Percentiles rank a stretch among this genome's conserved stretches.
These are phyloP conservation scores for Taphrina wiesneri DNA, from an alignment of 1,139 yeast species.

Conservation along the genomic window DNA sequence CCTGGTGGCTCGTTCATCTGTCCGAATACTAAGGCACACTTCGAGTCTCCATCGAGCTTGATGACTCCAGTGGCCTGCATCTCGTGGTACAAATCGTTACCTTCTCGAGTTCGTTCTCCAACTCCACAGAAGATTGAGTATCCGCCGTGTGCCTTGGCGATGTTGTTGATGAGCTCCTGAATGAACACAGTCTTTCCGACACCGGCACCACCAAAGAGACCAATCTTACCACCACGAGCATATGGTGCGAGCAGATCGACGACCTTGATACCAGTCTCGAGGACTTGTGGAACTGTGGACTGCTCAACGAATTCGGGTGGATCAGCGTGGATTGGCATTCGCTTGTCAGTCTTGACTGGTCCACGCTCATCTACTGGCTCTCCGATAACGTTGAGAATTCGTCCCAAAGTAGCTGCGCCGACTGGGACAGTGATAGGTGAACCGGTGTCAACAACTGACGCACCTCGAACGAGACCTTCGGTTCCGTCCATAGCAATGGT, in stretches of 20 bases:
- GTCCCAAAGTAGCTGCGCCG: conserved; percentile 98
- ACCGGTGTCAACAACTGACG: conserved; percentile 88
- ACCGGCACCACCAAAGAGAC: conserved; percentile 99
- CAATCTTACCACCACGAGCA: conserved; percentile 99
- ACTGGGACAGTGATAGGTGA: conserved; percentile 98
- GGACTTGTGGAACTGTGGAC: conserved; percentile 95
- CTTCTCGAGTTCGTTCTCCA: conserved; percentile 99
- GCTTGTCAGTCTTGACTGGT: conserved; percentile 87
- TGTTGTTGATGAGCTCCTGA: conserved; percentile 99
- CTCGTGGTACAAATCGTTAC: conserved; percentile 99
- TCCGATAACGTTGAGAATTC: conserved; percentile 98
- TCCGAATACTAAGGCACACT: conserved; percentile 99
- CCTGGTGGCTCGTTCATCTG: conserved; percentile 99
- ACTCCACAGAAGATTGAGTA: conserved; percentile 99
- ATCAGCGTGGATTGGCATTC: conserved; percentile 97
- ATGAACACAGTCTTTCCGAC: conserved; percentile 99
- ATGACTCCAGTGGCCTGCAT: conserved; percentile 99
- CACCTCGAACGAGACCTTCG: conserved; percentile 99
- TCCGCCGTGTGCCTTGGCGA: conserved; percentile 99
- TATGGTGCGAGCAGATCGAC: conserved; percentile 99
- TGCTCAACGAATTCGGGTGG: conserved; percentile 96
- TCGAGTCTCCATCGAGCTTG: conserved; percentile 98
- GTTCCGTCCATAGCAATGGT: conserved; percentile 99
- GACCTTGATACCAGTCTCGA: conserved; percentile 99
- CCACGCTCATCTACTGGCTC: conserved; percentile 99